These are phyloP conservation scores for Colletotrichum melonis DNA, from an alignment of 2,329 filamentous ascomycete species.

Conservation along the genomic window DNA sequence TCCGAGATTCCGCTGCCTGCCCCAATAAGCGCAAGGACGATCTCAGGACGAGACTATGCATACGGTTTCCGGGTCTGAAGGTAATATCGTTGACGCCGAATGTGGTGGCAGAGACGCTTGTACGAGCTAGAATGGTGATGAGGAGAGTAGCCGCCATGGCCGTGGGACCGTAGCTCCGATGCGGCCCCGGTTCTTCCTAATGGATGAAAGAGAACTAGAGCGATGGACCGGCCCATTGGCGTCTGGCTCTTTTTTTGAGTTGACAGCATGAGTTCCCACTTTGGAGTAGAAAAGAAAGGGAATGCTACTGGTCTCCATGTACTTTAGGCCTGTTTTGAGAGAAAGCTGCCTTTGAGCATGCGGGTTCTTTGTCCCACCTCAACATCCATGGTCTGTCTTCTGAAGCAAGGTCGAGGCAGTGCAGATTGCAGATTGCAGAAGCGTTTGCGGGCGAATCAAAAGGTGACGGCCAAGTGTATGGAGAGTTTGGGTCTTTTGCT, in stretches of 20 bases:
- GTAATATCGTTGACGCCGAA: neutral
- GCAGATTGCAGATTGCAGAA: neutral
- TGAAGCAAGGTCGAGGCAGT: neutral
- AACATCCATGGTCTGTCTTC: neutral
- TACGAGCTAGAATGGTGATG: conserved; percentile 17
- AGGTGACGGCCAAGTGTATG: neutral
- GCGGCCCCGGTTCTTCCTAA: neutral
- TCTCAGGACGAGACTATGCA: neutral
- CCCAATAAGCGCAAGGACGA: neutral
- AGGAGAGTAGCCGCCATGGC: conserved; percentile 3
- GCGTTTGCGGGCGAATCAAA: neutral
- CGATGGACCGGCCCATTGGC: neutral
- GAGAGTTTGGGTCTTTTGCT: neutral
- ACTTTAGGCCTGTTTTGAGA: neutral
- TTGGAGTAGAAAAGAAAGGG: neutral
- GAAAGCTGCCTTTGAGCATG: neutral
- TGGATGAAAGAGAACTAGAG: conserved; percentile 5
- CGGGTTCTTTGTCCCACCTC: conserved; percentile 14
- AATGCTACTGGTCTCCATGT: neutral
- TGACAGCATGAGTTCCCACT: neutral
- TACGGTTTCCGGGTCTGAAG: neutral
- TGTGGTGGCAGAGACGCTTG: neutral
- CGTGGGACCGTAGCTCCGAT: neutral
- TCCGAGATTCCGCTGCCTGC: neutral
- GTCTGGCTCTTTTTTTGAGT: conserved; percentile 8